phyloP scores from a whole-genome alignment of 1,139 yeast species.

The Candida smagusa region DNA sequence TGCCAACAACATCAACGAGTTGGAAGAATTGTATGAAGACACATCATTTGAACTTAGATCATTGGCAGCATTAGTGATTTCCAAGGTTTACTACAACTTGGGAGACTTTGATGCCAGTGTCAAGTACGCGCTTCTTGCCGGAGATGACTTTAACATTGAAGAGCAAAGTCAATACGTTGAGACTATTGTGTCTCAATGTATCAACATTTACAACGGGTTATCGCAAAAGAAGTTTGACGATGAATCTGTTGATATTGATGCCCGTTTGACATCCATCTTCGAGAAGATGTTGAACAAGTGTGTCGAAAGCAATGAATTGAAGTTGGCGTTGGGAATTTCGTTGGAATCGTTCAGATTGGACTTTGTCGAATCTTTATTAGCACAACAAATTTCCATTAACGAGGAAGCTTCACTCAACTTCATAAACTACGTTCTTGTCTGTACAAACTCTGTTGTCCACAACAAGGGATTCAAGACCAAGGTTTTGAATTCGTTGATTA shows the following conservation, averaged over 20 bases:
- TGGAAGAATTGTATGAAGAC: constrained; percentile 89
- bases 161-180: constrained; percentile 82
- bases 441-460: constrained; percentile 59
- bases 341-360: constrained; percentile 87
- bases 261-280: constrained; percentile 64
- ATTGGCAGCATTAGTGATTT: constrained; percentile 88
- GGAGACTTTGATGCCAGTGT: constrained; percentile 94
- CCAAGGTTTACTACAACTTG: constrained; percentile 91
- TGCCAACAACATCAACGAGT: constrained; percentile 83
- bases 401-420: constrained; percentile 52
- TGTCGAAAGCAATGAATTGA: constrained; percentile 64
- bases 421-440: constrained; percentile 72
- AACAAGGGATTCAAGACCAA: constrained; percentile 63
- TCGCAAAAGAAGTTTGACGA: constrained; percentile 56
- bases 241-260: constrained; percentile 45
- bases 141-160: constrained; percentile 72
- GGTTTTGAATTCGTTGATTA: constrained; percentile 62
- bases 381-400: constrained; percentile 34
- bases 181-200: constrained; percentile 90
- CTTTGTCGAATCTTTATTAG: constrained; percentile 63
- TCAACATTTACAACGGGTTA: constrained; percentile 70
- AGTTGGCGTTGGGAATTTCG: constrained; percentile 87
- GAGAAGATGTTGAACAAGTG: constrained; percentile 87
- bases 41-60: constrained; percentile 67
- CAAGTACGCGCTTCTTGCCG: constrained; percentile 83